Evolutionary conservation across 83 land plant species (phyloP), one percentile per base, ranked within the genome.

Genomic region (Diphasiastrum complanatum): DNA sequence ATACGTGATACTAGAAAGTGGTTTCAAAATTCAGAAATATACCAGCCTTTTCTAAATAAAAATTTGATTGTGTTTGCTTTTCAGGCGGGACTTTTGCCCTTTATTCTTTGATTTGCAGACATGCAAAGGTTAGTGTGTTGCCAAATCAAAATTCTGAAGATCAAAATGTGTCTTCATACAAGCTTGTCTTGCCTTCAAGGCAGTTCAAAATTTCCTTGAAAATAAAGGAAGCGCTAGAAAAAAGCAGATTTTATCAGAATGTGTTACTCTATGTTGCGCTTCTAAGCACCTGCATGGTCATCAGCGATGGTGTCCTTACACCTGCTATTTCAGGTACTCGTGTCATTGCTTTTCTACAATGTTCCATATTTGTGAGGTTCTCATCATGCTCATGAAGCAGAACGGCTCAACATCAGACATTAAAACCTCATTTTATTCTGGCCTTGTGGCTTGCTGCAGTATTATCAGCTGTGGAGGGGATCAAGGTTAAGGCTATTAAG

Each of bases 71-170:
- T 8, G 43, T 8, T 16, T 8, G 8, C 12, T 40, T 16, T 8
- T 55, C 60, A 70, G 73, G 73, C 34, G 73, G 73, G 10, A 70
- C 73, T 2, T 70, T 63, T 52, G 73, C 73, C 4, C 60, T 70
- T 5, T 70, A 63, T 36, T 70, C 73, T 28, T 43, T 70, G 22
- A 43, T 70, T 5, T 63, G 67, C 28, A 37, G 73, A 23, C 38
- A 70, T 34, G 68, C 69, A 10, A 70, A 63, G 11, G 53, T 70
- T 18, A 63, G 70, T 38, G 19, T 53, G 6, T 30, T 70, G 22
- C 67, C 70, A 31, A 67, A 57, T 55, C 22, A 33, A 11, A 61
- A 70, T 52, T 69, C 70, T 6, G 51, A 69, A 10, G 73, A 70
- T 24, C 38, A 45, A 24, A 50, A 63, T 34, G 49, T 70, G 29